Evolutionary conservation across 2,329 filamentous ascomycete genomes (phyloP), one percentile per base, ranked within the genome.

Genomic region (Alternaria infectoria): DNA sequence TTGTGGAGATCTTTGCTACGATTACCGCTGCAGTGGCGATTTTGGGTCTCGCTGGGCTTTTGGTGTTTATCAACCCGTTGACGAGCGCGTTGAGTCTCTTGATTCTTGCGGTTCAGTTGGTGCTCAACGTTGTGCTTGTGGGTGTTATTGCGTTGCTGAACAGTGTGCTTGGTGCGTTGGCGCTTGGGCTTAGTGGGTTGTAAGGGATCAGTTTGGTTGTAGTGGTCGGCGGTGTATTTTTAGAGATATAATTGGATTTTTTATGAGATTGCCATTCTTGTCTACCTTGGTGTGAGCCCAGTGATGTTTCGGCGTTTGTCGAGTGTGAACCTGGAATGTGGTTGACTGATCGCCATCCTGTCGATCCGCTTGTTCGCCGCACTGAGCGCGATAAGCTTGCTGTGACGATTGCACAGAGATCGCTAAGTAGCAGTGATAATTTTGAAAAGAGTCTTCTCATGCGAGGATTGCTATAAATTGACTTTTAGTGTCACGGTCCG

Each of bases 1-100:
- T 71, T 12, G 57, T 71, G 2, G 69, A 72, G 52, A 66, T 71
- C 10, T 68, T 72, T 13, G 69, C 69, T 9, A 72, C 68, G 2
- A 19, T 72, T 40, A 56, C 61, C 21, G 68, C 54, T 19, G 68
- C 69, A 1, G 52, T 69, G 30, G 64, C 64, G 11, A 65, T 71
- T n/a, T 21, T 72, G 15, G 68, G 65, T 11, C 57, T 68, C 10
- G 68, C 65, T 11, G 67, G 61, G 5, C 21, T 71, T 6, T 25
- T 71, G 11, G 30, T 72, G 6, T 68, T 60, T 30, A 19, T 68
- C 26, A 68, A 69, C 30, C 67, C 67, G 3, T 46, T 71, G 58
- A 69, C 67, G 11, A 54, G 54, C 26, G 62, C 66, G 17, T 32
- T 69, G 57, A 54, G 62, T 15, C 32, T 65, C 19, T 54, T 72